Percentiles rank a stretch among this genome's conserved stretches.
Evolutionary conservation across 257 asterid genomes (phyloP).

Genomic region (Linderniella brevidens): DNA sequence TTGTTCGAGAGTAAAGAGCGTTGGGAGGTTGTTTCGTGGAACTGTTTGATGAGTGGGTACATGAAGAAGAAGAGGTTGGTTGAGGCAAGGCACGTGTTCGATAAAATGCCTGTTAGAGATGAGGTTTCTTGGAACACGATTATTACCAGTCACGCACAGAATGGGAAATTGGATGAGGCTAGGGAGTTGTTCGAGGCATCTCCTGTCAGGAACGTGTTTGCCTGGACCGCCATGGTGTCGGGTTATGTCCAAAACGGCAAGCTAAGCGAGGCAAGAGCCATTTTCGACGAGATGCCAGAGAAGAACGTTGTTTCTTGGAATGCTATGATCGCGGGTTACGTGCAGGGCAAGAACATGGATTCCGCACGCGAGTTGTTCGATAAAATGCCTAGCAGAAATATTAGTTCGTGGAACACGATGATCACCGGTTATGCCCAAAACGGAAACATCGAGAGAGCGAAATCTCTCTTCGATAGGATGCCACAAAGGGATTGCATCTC

Average conservation of each 20-base stretch:
- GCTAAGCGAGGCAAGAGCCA: slow-evolving; percentile 54
- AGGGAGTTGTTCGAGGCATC: slow-evolving; percentile 53
- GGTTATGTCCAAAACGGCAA: slow-evolving; percentile 70
- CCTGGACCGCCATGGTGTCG: slow-evolving; percentile 89
- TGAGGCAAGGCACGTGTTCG: slow-evolving; percentile 53
- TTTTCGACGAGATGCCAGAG: slow-evolving; percentile 71
- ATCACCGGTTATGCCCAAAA: slow-evolving; percentile 75
- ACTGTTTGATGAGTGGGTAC: slow-evolving; percentile 90
- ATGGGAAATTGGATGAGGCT: slow-evolving; percentile 49
- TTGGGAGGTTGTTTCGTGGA: slow-evolving; percentile 89
- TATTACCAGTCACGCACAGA: slow-evolving; percentile 71
- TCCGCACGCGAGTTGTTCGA: slow-evolving; percentile 65
- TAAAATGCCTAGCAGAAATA: slow-evolving; percentile 60
- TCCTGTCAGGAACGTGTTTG: slow-evolving; percentile 52
- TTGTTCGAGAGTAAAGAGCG: slow-evolving; percentile 55
- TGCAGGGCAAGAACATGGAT: slow-evolving; percentile 51
- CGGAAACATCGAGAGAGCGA: slow-evolving; percentile 45
- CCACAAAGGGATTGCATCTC: slow-evolving; percentile 70
- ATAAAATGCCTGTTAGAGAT: slow-evolving; percentile 64
- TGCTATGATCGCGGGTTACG: slow-evolving; percentile 86
- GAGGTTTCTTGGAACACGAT: slow-evolving; percentile 81
- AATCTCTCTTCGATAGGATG: slow-evolving; percentile 54
- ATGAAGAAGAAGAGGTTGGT: slow-evolving; percentile 57
- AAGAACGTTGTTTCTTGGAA: slow-evolving; percentile 80
- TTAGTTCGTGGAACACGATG: slow-evolving; percentile 90